Base-by-base conservation (phyloP, 495 filamentous ascomycete genomes). In the Aspergillus coremiiformis region DNA sequence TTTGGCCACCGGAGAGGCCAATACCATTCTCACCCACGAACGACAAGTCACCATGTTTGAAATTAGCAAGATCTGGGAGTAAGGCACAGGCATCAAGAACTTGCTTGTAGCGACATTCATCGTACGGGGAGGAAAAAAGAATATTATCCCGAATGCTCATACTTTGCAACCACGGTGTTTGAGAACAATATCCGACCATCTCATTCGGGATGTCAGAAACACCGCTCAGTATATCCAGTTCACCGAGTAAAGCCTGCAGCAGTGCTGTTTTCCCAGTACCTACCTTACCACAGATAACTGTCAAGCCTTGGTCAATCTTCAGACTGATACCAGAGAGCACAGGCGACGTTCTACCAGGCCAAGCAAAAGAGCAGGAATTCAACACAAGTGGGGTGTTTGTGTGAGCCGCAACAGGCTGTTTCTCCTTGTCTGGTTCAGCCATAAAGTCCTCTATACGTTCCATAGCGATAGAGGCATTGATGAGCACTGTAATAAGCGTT, bases 61-160 rank as follows among this genome's bases (percentile, higher is more conserved):
- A 78, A 14, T 77, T 75, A 4, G 73, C 71, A 0, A 90, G 70
- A 66, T 90, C 86, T 10, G 78, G 74, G 23, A 76, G 69, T 9
- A 90, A 65, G 7, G 80, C 82, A 58, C 83, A 87, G 15, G 82
- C 83, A 39, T 80, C 70, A 0, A 89, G 51, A 1, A 82, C 80
- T 45, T 74, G 72, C 37, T 78, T 79, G 54, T 84, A 84, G 0
- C 81, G 74, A 21, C 62, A 61, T 20, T 80, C 78, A 48, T 92
- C 84, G 49, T 86, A 87, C 0, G 78, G 78, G 10, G 82, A 77
- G 33, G 83, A 85, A 63, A 93, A 93, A 1, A 92, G 65, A 39
- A 92, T 90, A 53, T 92, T 92, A 27, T 92, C 84, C 2, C 84
- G 83, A 41, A 95, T 90, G 52, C 81, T 91, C 87, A 92, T 92